These are phyloP conservation scores for Cicer judaicum DNA, from an alignment of 306 rosid genomes.

Conservation along the genomic window DNA sequence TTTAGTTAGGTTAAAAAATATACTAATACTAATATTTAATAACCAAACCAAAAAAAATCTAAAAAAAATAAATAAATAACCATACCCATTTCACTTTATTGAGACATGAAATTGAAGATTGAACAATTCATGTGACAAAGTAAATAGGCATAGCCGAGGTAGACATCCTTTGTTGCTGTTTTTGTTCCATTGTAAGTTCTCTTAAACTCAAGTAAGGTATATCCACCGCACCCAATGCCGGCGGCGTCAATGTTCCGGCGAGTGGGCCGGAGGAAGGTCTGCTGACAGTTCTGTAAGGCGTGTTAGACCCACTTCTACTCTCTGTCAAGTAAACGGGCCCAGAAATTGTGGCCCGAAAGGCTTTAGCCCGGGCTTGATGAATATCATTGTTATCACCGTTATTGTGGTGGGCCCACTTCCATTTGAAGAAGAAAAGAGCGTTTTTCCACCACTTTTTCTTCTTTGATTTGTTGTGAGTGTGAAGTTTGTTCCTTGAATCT, in stretches of 20 bases:
- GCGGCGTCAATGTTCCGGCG: constrained; percentile 67
- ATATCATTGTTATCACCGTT: constrained; percentile 45
- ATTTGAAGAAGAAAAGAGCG: constrained; percentile 78
- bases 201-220: constrained; percentile 84
- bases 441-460: constrained; percentile 88
- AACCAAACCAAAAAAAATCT: neutral
- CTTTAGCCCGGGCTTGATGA: constrained; percentile 78
- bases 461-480: constrained; percentile 48
- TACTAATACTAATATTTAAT: neutral
- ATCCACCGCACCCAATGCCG: constrained; percentile 52
- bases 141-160: constrained; percentile 84
- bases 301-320: constrained; percentile 68
- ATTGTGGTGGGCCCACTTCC: constrained; percentile 54
- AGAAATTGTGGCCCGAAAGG: constrained; percentile 74
- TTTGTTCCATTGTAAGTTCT: constrained; percentile 82
- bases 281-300: constrained; percentile 60
- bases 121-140: constrained; percentile 63
- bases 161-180: constrained; percentile 63
- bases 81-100: constrained; percentile 3
- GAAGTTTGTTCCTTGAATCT: constrained; percentile 54
- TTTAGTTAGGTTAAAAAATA: constrained; percentile 28
- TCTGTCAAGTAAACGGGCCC: constrained; percentile 87
- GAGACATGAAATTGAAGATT: neutral
- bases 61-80: neutral
- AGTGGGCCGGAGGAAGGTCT: constrained; percentile 76